Percentiles rank a stretch among this genome's conserved stretches.
These are phyloP conservation scores for Schwanniomyces etchellsii DNA, from an alignment of 1,139 yeast species.

Conservation along the genomic window DNA sequence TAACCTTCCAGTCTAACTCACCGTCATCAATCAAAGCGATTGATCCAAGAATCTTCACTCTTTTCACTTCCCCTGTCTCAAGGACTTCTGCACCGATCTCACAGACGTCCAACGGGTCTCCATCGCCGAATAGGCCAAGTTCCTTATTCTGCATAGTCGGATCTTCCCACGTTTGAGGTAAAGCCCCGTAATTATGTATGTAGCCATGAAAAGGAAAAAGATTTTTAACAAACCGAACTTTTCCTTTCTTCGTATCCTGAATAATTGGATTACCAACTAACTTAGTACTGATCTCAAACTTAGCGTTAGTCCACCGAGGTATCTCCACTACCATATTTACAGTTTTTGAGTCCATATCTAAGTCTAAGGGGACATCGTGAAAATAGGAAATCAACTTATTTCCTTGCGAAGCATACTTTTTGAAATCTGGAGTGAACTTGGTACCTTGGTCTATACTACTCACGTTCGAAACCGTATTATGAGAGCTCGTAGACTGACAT, in stretches of 20 bases:
- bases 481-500: conserved; percentile 7
- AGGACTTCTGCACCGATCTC: conserved; percentile 77
- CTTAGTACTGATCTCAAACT: conserved; percentile 74
- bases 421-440: conserved; percentile 28
- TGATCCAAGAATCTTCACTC: conserved; percentile 80
- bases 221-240: conserved; percentile 78
- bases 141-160: conserved; percentile 61
- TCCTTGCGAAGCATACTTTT: conserved; percentile 46
- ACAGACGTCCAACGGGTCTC: conserved; percentile 87
- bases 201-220: conserved; percentile 89
- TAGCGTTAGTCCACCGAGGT: conserved; percentile 89
- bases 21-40: conserved; percentile 90
- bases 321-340: conserved; percentile 87
- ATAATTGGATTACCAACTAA: conserved; percentile 70
- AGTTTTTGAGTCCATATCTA: conserved; percentile 58
- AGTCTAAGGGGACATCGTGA: conserved; percentile 71
- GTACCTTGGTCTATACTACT: conserved; percentile 22
- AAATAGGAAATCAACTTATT: conserved; percentile 67
- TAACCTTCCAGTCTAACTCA: conserved; percentile 90
- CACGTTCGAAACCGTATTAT: not conserved
- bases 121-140: conserved; percentile 74
- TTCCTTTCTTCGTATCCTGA: conserved; percentile 82
- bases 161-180: conserved; percentile 98
- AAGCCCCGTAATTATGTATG: conserved; percentile 94
- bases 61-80: conserved; percentile 69